Conservation (phyloP, 306 rosid species). For the Citrullus colocynthis region DNA sequence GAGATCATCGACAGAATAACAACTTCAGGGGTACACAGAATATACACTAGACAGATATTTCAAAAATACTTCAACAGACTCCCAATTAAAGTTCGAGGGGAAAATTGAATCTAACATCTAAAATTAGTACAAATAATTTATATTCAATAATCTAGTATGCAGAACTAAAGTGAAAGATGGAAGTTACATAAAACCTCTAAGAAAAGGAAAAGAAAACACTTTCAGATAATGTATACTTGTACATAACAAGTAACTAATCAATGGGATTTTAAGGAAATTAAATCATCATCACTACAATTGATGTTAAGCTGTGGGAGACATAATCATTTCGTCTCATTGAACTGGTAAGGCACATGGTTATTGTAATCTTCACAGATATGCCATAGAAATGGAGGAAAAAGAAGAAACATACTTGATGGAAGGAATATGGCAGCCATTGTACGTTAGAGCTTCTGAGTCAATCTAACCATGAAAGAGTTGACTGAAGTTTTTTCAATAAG, state of each 20-base stretch:
- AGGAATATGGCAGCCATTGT: slow-evolving; percentile 7
- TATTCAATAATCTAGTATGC: neutral
- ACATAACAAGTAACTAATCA: neutral
- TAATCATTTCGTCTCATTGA: neutral
- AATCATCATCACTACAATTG: neutral
- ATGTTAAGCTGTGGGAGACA: neutral
- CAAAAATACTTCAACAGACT: neutral
- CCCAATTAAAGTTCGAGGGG: neutral
- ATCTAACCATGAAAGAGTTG: slow-evolving; percentile 76
- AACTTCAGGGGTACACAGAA: neutral
- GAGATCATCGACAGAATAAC: neutral
- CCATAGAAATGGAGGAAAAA: neutral
- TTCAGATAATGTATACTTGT: neutral
- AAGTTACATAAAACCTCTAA: neutral
- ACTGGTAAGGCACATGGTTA: neutral
- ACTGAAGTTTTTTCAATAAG: slow-evolving; percentile 54
- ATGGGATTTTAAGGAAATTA: neutral
- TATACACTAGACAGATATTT: neutral
- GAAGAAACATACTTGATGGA: neutral
- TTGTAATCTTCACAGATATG: neutral
- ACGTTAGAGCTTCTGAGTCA: slow-evolving; percentile 72
- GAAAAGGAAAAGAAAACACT: neutral
- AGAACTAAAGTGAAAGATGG: neutral
- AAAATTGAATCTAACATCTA: neutral
- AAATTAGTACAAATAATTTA: neutral